Conservation (phyloP, 495 filamentous ascomycete species). For the Parathielavia hyrcaniae region DNA sequence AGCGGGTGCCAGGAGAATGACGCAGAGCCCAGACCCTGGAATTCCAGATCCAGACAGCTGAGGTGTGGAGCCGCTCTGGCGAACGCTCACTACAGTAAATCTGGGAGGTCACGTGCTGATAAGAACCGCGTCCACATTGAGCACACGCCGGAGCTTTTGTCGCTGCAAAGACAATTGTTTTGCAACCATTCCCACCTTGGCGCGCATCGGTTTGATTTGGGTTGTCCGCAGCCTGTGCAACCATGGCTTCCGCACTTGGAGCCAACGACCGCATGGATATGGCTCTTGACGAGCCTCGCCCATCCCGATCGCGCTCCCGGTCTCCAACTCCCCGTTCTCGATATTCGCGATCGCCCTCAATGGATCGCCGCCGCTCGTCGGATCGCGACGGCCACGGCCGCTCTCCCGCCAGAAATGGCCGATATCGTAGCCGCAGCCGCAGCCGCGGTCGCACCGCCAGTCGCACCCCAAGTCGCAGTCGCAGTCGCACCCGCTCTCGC, state of each 20-base stretch:
- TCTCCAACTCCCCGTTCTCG: conserved; percentile 20
- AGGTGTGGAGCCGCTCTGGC: no score
- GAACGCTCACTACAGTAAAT: no score
- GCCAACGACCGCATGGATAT: conserved; percentile 13
- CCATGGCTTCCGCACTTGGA: conserved; percentile 22
- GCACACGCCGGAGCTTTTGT: conserved; percentile 5
- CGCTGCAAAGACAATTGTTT: not conserved
- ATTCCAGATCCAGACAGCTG: no score
- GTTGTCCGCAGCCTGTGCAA: not conserved
- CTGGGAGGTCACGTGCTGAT: conserved; percentile 2
- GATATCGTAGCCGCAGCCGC: conserved; percentile 30
- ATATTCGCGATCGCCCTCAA: conserved; percentile 22
- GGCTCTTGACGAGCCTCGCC: conserved; percentile 12
- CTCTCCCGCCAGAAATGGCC: conserved; percentile 31
- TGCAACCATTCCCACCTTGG: not conserved
- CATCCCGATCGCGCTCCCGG: conserved; percentile 13
- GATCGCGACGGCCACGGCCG: conserved; percentile 19
- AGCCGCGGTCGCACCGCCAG: conserved; percentile 18
- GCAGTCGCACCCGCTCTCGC: conserved; percentile 11
- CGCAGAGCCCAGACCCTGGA: not conserved
- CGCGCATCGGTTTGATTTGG: conserved; percentile 9
- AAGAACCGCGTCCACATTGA: not conserved
- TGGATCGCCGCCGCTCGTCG: conserved; percentile 11
- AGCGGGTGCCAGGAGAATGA: conserved; percentile 10
- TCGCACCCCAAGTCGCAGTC: conserved; percentile 17